phyloP scores from a whole-genome alignment of 108 stramenopile genomes.

The Conticribra weissflogii region DNA sequence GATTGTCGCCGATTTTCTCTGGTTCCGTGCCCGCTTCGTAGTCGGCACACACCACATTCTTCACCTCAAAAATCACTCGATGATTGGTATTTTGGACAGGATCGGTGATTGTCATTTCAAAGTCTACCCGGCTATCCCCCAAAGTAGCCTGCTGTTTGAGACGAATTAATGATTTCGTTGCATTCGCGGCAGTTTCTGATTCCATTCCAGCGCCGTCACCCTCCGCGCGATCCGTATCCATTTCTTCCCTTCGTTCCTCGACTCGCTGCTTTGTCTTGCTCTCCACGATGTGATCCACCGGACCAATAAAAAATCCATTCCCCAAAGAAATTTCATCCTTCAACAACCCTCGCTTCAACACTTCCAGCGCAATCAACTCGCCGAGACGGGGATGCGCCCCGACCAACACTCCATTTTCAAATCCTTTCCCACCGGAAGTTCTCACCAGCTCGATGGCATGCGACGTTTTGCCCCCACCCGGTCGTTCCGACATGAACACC shows the following conservation, averaged over 20 bases:
- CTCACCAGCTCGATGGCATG: constrained; percentile 51
- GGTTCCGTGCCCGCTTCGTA: constrained; percentile 39
- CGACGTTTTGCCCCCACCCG: constrained; percentile 50
- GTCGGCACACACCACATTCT: constrained; percentile 54
- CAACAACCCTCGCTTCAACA: constrained; percentile 35
- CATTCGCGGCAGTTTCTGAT: neutral
- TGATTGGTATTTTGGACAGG: constrained; percentile 2
- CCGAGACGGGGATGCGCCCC: constrained; percentile 51
- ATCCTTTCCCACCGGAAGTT: neutral
- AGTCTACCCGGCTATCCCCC: constrained; percentile 49
- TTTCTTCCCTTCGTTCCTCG: neutral
- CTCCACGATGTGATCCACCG: constrained; percentile 2
- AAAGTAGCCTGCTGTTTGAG: constrained; percentile 42
- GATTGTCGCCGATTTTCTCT: constrained; percentile 16
- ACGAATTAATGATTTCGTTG: constrained; percentile 3
- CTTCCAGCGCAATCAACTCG: constrained; percentile 36
- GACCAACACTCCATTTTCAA: constrained; percentile 29
- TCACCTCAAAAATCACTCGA: constrained; percentile 45
- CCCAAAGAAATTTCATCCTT: constrained; percentile 22
- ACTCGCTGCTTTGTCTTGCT: neutral
- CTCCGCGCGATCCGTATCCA: neutral
- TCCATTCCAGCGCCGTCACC: neutral
- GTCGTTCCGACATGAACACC: constrained; percentile 31
- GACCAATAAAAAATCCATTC: constrained; percentile 24
- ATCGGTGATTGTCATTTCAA: constrained; percentile 22